Evolutionary conservation across 352 stramenopile species (phyloP).

Genomic region (Globisporangium cystogenes): DNA sequence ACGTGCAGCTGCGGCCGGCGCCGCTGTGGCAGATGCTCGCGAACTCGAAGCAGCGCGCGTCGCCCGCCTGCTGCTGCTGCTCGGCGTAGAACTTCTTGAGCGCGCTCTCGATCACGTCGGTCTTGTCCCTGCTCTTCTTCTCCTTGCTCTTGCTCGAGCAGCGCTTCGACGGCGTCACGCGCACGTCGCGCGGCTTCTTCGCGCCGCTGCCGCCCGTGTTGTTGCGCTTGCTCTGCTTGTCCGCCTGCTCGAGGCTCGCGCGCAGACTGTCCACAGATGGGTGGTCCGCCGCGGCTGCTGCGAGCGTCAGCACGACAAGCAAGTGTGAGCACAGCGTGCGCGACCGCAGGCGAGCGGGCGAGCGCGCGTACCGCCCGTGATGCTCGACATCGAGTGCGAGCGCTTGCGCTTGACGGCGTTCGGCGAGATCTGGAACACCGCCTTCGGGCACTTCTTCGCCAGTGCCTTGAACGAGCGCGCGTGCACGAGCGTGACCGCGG

Average conservation of each 20-base stretch:
- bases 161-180: slow-evolving; percentile 39
- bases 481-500: slow-evolving; percentile 9
- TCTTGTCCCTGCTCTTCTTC: slow-evolving; percentile 48
- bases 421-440: slow-evolving; percentile 32
- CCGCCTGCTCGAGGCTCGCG: slow-evolving; percentile 13
- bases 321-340: neutral
- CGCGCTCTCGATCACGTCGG: slow-evolving; percentile 55
- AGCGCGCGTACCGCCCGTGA: slow-evolving; percentile 22
- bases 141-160: slow-evolving; percentile 39
- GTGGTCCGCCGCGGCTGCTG: slow-evolving; percentile 13
- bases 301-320: too few relatives aligned
- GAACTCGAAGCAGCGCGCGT: slow-evolving; percentile 39
- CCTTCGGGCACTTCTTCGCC: slow-evolving; percentile 16
- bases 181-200: slow-evolving; percentile 18
- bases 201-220: slow-evolving; percentile 14
- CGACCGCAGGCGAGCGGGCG: neutral
- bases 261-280: slow-evolving; percentile 15
- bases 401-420: slow-evolving; percentile 58
- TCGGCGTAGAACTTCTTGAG: slow-evolving; percentile 44
- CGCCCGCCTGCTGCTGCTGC: slow-evolving; percentile 8
- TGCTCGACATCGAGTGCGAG: slow-evolving; percentile 34
- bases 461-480: slow-evolving; percentile 10
- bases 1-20: slow-evolving; percentile 4
- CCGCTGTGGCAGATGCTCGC: slow-evolving; percentile 31
- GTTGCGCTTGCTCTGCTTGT: slow-evolving; percentile 15